Conservation (phyloP, 163 green algal species). For the Scenedesmus sp. region DNA sequence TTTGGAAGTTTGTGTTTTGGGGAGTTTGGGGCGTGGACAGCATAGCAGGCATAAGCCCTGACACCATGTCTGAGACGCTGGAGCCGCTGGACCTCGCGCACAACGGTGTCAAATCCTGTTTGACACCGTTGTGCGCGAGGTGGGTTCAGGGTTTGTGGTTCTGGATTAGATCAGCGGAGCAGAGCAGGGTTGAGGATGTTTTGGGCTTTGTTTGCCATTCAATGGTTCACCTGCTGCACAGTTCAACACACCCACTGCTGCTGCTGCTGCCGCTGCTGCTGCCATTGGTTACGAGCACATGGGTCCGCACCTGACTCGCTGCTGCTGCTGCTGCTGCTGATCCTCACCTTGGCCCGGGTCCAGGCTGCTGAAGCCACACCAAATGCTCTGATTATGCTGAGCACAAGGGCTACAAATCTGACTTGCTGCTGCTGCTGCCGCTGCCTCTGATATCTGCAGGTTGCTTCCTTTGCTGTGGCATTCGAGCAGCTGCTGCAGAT, state of each 20-base stretch:
- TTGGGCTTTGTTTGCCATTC: no score
- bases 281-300: no score
- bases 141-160: slow-evolving; percentile 53
- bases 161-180: no score
- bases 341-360: no score
- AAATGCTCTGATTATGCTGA: no score
- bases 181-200: no score
- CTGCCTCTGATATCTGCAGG: slow-evolving; percentile 22
- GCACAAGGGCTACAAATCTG: no score
- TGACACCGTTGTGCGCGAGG: slow-evolving; percentile 89
- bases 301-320: not conserved
- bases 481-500: slow-evolving; percentile 87
- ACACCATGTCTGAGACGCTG: slow-evolving; percentile 85
- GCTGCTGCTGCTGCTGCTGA: not conserved
- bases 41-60: slow-evolving; percentile 66
- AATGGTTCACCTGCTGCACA: no score
- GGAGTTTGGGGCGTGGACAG: not conserved
- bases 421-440: not conserved
- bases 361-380: no score
- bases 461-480: slow-evolving; percentile 69
- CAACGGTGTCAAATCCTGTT: no score
- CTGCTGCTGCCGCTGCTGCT: not conserved
- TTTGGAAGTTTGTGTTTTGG: no score
- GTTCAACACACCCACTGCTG: not conserved
- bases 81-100: no score